Base-by-base conservation (phyloP, 257 asterid species). In the Mitragyna speciosa region DNA sequence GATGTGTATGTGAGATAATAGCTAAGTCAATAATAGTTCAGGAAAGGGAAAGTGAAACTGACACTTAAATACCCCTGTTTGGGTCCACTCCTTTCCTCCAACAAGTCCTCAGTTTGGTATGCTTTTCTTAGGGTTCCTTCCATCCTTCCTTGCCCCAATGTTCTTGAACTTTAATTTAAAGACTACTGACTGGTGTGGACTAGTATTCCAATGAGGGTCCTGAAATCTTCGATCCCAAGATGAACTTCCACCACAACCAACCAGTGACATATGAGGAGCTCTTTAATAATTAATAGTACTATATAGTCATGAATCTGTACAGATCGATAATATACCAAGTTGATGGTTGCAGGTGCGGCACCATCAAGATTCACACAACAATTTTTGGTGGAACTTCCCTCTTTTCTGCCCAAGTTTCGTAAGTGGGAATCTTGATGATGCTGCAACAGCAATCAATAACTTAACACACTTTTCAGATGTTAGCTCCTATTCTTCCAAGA, bases 361-460 rank as follows among this genome's bases (percentile, higher is more conserved):
- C 76, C 86, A 76, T 82, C 80, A 79, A 79, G 86, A 82, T 85
- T 85, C 88, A 79, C 83, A 43, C 81, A 73, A 1, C 54, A 30
- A 58, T 33, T 72, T 63, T 64, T 47, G 72, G 81, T 72, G 41
- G 41, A 36, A 36, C 41, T 36, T 36, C 41, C 41, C 41, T 33
- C 17, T 12, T 33, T 15, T 65, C 36, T 75, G 31, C 65, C 47
- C 45, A 4, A 51, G 36, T 76, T 66, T 79, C 36, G 39, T n/a
- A 10, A 11, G 81, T 78, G 89, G 73, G 89, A 86, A 86, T 86
- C 89, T 80, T 86, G 89, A 86, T 86, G 89, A 86, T 86, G 87
- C 87, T 86, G 87, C 89, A 83, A 75, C 84, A 70, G 83, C 86
- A 78, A 67, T 76, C 83, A 73, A 68, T 80, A 70, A 76, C 79